A percentile compares a stretch with the other conserved stretches of the same genome.
These are phyloP conservation scores for Globisporangium echinulatum DNA, from an alignment of 352 stramenopile species.

Conservation along the genomic window DNA sequence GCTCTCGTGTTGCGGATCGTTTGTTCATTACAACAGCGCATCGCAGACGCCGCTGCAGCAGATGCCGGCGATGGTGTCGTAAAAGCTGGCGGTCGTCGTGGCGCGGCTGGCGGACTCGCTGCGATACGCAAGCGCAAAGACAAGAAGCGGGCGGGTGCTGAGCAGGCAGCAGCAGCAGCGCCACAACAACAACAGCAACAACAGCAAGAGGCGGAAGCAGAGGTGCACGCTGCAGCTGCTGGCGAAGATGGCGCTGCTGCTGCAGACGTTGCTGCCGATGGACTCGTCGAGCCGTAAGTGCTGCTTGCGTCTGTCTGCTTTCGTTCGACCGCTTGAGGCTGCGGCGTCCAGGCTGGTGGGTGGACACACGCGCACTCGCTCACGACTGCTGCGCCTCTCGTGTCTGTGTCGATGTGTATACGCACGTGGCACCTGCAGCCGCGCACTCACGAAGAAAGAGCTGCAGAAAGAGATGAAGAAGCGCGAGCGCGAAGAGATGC, in stretches of 20 bases:
- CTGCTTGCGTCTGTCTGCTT: too few species aligned
- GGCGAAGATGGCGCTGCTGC: constrained; percentile 6
- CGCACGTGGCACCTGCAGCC: constrained; percentile 10
- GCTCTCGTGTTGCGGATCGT: background rate
- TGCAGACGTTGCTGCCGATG: constrained; percentile 14
- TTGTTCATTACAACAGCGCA: constrained; percentile 4
- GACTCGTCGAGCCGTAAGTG: constrained; percentile 36
- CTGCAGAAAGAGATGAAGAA: constrained; percentile 75
- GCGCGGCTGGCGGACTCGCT: constrained; percentile 34
- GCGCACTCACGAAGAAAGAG: constrained; percentile 68
- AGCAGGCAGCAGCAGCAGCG: constrained; percentile 1
- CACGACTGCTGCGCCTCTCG: background rate
- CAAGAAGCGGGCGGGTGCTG: constrained; percentile 33
- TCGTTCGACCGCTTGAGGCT: too few species aligned
- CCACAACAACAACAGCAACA: background rate
- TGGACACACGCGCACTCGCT: background rate
- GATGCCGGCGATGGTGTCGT: constrained; percentile 24
- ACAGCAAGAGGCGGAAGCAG: constrained; percentile 8
- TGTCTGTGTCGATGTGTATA: too few species aligned
- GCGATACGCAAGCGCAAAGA: constrained; percentile 63
- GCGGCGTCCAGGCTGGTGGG: background rate
- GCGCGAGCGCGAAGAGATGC: constrained; percentile 65
- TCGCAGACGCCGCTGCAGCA: constrained; percentile 22
- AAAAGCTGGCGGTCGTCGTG: constrained; percentile 29
- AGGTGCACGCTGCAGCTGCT: constrained; percentile 6